Base-by-base conservation (phyloP, 2,329 filamentous ascomycete genomes). In the Colletotrichum orchidophilum region DNA sequence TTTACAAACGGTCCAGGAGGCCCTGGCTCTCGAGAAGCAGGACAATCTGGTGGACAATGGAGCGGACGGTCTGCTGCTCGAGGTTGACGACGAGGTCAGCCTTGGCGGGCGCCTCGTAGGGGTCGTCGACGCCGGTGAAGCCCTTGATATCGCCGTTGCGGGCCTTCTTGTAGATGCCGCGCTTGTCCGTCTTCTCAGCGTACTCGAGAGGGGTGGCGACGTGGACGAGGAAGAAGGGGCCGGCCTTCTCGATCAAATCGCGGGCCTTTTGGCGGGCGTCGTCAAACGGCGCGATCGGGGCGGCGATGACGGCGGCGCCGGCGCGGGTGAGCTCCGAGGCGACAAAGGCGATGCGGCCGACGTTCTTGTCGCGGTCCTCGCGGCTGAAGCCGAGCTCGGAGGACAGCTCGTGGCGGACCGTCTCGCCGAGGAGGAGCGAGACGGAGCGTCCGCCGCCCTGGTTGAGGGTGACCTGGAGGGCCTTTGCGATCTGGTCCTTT, bases 81-180 rank as follows among this genome's bases (percentile, higher is more conserved):
- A 92, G 82, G 82, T 98, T 93, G 49, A 98, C 96, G 5, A 91
- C 90, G 75, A 99, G 87, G 81, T 98, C 91, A 35, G 95, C 90
- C 84, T 96, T 95, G 75, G 84, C 78, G 11, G 96, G 96, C 26
- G 83, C 80, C 91, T 99, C 96, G 80, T 99, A 99, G 59, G 96
- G 95, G 85, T 98, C 96, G 80, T 98, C 96, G 68, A 99, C 95
- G 78, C 96, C 96, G 8, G 96, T 99, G 89, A 99, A 99, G 74
- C 95, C 95, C 90, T 95, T 96, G 84, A 99, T 97, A 86, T 97
- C 93, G 70, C 96, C 96, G 24, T 87, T 88, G 73, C 96, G 90
- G 50, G 96, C 96, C 81, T 90, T 90, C 75, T 88, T 88, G 84
- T 98, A 99, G 79, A 97, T 92, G 71, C 96, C 96, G 73, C 93